Base-by-base conservation (phyloP, 1,284 basidiomycete genomes). In the Sanghuangporus weigelae region DNA sequence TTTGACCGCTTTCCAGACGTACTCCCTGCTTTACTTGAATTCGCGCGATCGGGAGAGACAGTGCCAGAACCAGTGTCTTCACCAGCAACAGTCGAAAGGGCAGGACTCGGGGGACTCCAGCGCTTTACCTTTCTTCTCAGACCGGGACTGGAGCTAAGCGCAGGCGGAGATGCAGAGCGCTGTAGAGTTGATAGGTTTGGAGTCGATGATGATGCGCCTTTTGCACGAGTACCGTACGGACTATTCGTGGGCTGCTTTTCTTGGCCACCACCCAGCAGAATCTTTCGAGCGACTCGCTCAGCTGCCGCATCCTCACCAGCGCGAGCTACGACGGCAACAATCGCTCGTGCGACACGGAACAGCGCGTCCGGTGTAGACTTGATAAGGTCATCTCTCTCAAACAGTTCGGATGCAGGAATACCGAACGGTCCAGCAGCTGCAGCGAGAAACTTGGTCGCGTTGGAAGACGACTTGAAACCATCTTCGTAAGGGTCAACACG, bases 401-500 rank as follows among this genome's bases (percentile, higher is more conserved):
- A 93, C 50, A 90, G 76, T 63, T 88, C 86, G 62, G 85, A 82
- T 35, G 81, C 74, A 36, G 79, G 72, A 8, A 91, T 74, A 7
- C 88, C 87, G 63, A 85, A 82, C 36, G 83, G 38, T 2, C 56
- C 81, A 11, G 87, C 81, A 67, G 85, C 89, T 1, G 86, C 83
- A 6, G 87, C 85, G 38, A 90, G 78, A 70, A 93, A 93, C 72
- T 84, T 86, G 36, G 85, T 84, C 46, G 92, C 79, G 69, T 93
- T 93, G 53, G 81, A 81, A 5, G 82, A 83, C 60, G 84, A 83
- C 67, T 80, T 76, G 65, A 86, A 77, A 7, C 86, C 85, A 69
- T 90, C 86, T 69, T 90, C 87, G n/a, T 84, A 79, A 57, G 79
- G 72, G 71, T 91, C 87, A 51, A 89, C 81, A 55, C 84, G 83